Conservation (phyloP, 2,329 filamentous ascomycete genomes). For the Coleophoma crateriformis region DNA sequence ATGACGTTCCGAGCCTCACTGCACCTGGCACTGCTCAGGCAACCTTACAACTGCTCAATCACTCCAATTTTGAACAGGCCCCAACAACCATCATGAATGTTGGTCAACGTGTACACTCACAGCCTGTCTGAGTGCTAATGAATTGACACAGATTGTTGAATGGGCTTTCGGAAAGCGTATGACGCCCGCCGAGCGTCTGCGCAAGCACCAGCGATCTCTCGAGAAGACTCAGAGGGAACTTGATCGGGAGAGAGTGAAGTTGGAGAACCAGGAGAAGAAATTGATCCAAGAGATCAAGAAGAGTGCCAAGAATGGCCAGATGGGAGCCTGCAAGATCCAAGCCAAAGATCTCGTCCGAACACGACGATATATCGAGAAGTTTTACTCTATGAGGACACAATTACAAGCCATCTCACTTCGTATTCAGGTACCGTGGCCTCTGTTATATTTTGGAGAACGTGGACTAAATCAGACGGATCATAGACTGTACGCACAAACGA, state of each 20-base stretch:
- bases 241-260: conserved; percentile 88
- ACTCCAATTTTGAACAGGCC: background rate
- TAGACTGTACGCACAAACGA: conserved; percentile 97
- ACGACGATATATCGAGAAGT: conserved; percentile 92
- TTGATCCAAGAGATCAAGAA: conserved; percentile 95
- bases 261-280: conserved; percentile 99
- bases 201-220: conserved; percentile 92
- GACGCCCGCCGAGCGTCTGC: conserved; percentile 86
- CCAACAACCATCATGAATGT: conserved; percentile 46
- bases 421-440: conserved; percentile 63
- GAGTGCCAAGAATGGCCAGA: conserved; percentile 95
- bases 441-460: background rate
- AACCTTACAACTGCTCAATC: background rate
- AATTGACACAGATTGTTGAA: conserved; percentile 73
- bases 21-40: background rate
- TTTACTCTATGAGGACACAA: conserved; percentile 97
- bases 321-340: conserved; percentile 98
- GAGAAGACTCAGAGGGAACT: conserved; percentile 97
- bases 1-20: too few relatives aligned
- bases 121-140: background rate
- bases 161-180: conserved; percentile 99
- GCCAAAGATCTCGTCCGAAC: conserved; percentile 95
- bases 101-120: conserved; percentile 18
- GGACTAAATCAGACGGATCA: background rate
- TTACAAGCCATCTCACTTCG: conserved; percentile 91